Base-by-base conservation (phyloP, 2,329 filamentous ascomycete genomes). In the Mariannaea sp. region DNA sequence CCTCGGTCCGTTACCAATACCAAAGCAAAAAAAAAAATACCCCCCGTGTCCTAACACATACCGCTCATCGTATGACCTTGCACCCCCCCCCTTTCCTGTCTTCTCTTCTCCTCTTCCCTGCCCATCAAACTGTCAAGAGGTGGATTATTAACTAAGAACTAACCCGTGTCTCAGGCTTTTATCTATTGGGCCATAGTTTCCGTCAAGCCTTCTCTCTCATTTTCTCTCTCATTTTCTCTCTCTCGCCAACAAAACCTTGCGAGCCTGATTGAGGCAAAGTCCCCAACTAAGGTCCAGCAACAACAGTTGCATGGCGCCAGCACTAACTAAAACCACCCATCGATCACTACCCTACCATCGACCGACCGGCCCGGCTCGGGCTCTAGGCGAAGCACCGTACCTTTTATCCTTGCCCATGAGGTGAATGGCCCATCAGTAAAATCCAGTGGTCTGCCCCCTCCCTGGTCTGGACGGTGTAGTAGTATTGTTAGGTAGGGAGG, bases 331-430 rank as follows among this genome's bases (percentile, higher is more conserved):
- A 45, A 60, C 52, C 39, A 55, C 54, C 33, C n/a, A n/a, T n/a
- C n/a, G n/a, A 44, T 58, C 50, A 44, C 52, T 47, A 57, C 43
- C 47, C 56, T 44, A n/a, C n/a, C n/a, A n/a, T n/a, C n/a, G n/a
- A n/a, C n/a, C n/a, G 49, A 65, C 63, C 63, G 63, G 63, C 55
- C 63, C 61, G 63, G 63, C 59, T 65, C 63, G 63, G 63, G 65
- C 29, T 54, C 64, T 55, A 46, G 53, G 59, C 61, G 63, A 59
- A 63, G 61, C 53, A 60, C 61, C 58, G 59, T 64, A 57, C 60
- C 42, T 58, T 29, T 27, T 46, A 38, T 48, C 56, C 36, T 47
- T 57, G 44, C 39, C 38, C 53, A 42, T 53, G 41, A 49, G 22
- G 12, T 55, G 50, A 46, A 43, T 55, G 54, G 49, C 30, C 22